Evolutionary conservation across 768 basidiomycete species (phyloP), one percentile per base, ranked within the genome.

Genomic region (Dendrothele bispora): DNA sequence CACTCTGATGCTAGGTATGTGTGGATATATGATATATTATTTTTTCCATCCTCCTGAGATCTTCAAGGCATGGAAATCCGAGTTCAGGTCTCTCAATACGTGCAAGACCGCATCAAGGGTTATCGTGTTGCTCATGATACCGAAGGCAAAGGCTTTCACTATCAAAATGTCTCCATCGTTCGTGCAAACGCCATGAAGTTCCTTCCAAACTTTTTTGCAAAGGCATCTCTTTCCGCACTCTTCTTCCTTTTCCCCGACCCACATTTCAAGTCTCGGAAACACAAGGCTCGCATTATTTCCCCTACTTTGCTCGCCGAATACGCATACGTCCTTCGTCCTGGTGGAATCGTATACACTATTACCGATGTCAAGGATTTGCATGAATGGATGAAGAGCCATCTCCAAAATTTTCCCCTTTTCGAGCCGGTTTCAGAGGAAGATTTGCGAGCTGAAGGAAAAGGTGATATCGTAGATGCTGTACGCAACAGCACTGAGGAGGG

Each of bases 231-330:
- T 29, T 86, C 88, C 17, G 85, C 95, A 39, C 76, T 99, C 41
- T 99, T 99, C 72, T 98, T 99, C 74, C 80, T 98, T 49, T 99
- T 98, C 69, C 97, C 97, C 34, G 97, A 99, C 67, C 97, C 97
- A 0, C 97, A 98, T 66, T 99, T 99, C 80, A 98, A 99, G 66
- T 78, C 82, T 7, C 85, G 95, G 58, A 99, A 99, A 67, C 95
- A 98, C 76, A 99, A 99, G 72, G 95, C 95, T 2, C 86, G 97
- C 61, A 98, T 98, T 63, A 95, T 98, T 62, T 97, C 95, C 43
- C 90, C 93, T 5, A 95, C 95, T n/a, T 78, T 99, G 25, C 79
- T 98, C 17, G 94, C 97, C 21, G 97, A 99, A 63, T 99, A 99
- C 56, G 95, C 97, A 4, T 97, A 91, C 62, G 88, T 90, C 20